phyloP scores from a whole-genome alignment of 2,329 filamentous ascomycete genomes.

The Apiospora malaysiana region DNA sequence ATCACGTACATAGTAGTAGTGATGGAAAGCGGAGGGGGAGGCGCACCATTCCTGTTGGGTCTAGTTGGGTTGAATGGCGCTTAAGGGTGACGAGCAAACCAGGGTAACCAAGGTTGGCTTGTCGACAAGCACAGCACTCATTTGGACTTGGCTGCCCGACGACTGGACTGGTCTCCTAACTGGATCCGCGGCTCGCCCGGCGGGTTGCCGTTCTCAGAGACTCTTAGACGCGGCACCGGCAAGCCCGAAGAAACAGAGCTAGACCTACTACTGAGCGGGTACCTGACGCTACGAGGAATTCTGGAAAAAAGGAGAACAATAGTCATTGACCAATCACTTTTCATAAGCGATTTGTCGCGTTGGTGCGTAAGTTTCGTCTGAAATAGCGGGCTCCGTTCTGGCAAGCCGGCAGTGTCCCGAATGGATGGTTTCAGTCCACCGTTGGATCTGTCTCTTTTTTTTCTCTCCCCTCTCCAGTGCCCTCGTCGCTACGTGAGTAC shows the following conservation, averaged over 20 bases:
- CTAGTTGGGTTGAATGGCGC: conserved; percentile 13
- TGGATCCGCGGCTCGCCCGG: conserved; percentile 2
- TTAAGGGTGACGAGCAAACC: not conserved
- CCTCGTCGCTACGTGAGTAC: not conserved
- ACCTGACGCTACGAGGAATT: conserved; percentile 19
- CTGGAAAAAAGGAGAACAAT: conserved; percentile 20
- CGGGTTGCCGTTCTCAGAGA: conserved; percentile 14
- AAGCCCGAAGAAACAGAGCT: conserved; percentile 10
- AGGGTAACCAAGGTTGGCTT: conserved; percentile 9
- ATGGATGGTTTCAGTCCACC: conserved; percentile 14
- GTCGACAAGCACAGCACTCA: conserved; percentile 2
- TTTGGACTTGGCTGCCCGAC: conserved; percentile 7
- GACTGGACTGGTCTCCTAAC: not conserved
- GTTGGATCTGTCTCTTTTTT: conserved; percentile 12
- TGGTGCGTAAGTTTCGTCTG: conserved; percentile 22
- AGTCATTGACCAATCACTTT: conserved; percentile 12
- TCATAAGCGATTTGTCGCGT: not conserved
- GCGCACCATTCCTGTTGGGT: conserved; percentile 16
- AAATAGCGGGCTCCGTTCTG: conserved; percentile 17
- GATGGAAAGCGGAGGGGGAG: not conserved
- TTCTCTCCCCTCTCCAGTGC: not conserved
- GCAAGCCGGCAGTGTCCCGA: conserved; percentile 20
- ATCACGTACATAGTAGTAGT: not conserved
- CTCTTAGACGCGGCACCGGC: conserved; percentile 14
- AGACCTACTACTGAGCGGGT: conserved; percentile 1